Conservation (phyloP, 2,329 filamentous ascomycete species). For the Fusarium avenaceum region DNA sequence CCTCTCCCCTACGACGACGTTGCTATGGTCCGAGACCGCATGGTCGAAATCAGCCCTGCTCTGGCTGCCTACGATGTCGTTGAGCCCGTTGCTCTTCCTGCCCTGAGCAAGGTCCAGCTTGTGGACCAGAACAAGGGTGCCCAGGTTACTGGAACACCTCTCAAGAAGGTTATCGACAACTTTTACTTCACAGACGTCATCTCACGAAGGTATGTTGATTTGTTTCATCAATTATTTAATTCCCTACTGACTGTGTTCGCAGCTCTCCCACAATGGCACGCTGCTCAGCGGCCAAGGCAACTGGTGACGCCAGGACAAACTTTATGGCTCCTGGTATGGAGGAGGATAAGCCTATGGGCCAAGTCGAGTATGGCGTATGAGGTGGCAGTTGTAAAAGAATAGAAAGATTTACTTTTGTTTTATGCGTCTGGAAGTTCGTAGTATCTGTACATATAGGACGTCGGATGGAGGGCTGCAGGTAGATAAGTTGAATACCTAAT, state of each 20-base stretch:
- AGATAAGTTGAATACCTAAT: constrained; percentile 51
- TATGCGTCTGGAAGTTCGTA: constrained; percentile 51
- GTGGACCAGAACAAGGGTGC: constrained; percentile 96
- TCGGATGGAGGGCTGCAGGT: constrained; percentile 49
- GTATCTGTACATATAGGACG: constrained; percentile 59
- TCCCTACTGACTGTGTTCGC: constrained; percentile 41
- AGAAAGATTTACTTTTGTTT: constrained; percentile 53
- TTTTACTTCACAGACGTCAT: constrained; percentile 99
- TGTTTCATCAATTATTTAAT: constrained; percentile 17
- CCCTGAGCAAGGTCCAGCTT: constrained; percentile 91
- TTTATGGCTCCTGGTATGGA: constrained; percentile 80
- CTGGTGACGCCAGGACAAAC: constrained; percentile 82
- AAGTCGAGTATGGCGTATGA: constrained; percentile 71
- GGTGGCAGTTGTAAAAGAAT: constrained; percentile 54
- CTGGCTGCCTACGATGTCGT: constrained; percentile 91
- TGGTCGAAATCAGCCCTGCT: constrained; percentile 93
- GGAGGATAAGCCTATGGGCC: constrained; percentile 72
- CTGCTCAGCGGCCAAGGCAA: constrained; percentile 92
- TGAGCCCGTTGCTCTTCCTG: constrained; percentile 80
- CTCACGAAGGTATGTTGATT: constrained; percentile 82
- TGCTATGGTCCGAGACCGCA: constrained; percentile 87
- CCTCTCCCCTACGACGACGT: constrained; percentile 95
- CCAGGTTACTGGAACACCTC: constrained; percentile 76
- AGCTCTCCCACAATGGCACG: constrained; percentile 99
- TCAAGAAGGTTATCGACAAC: constrained; percentile 91